Percentiles rank a stretch among this genome's conserved stretches.
These are phyloP conservation scores for Plantago lanceolata DNA, from an alignment of 305 asterid genomes.

Conservation along the genomic window DNA sequence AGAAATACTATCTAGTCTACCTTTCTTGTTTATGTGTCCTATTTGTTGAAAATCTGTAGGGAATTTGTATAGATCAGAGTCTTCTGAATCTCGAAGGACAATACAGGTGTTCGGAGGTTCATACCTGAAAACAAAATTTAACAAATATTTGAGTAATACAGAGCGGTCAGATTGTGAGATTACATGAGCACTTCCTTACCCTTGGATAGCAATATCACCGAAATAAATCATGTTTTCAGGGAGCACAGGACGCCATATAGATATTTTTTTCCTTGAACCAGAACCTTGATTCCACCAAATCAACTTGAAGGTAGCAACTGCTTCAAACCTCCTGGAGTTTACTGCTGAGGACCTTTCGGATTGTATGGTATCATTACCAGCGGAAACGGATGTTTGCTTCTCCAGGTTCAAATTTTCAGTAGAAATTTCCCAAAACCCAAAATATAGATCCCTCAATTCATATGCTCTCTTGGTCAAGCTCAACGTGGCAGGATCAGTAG, in stretches of 20 bases:
- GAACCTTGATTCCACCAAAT: conserved; percentile 98
- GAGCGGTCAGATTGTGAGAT: not conserved
- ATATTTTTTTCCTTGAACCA: conserved; percentile 78
- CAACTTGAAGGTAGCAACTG: conserved; percentile 73
- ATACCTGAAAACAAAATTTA: conserved; percentile 43
- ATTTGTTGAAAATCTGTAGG: conserved; percentile 79
- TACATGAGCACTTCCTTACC: conserved; percentile 38
- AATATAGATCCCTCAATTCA: conserved; percentile 62
- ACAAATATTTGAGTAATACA: conserved; percentile 15
- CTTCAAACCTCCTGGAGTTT: conserved; percentile 68
- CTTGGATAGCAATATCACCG: conserved; percentile 87
- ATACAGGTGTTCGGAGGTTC: conserved; percentile 89
- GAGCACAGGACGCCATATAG: conserved; percentile 91
- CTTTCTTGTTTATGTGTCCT: conserved; percentile 66
- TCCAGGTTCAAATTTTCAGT: conserved; percentile 39
- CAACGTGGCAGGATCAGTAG: conserved; percentile 62
- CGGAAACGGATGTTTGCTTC: conserved; percentile 40
- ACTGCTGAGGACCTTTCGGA: conserved; percentile 60
- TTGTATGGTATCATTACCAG: conserved; percentile 39
- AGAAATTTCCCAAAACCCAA: conserved; percentile 49
- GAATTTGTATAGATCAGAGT: conserved; percentile 51
- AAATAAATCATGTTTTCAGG: conserved; percentile 82
- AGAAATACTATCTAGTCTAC: conserved; percentile 58
- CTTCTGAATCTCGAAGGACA: conserved; percentile 72
- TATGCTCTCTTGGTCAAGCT: conserved; percentile 57